Evolutionary conservation across 176 grass and related monocot genomes (phyloP), one percentile per base, ranked within the genome.

Genomic region (Juncus effusus): DNA sequence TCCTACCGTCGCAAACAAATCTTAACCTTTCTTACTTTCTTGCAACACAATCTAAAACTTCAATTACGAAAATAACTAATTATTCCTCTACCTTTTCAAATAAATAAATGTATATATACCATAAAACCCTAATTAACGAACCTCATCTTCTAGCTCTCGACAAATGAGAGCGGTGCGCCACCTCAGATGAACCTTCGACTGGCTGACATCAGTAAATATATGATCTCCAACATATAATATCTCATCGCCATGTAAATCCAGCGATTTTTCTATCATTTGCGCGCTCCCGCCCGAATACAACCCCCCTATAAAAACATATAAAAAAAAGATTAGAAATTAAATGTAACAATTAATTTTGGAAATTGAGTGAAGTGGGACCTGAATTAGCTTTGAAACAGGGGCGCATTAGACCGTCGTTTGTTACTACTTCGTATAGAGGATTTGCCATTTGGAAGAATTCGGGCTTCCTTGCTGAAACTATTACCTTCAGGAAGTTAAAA

Each of bases 151-250:
- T 66, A 96, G 77, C 88, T 96, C 87, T 72, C 92, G 72, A 56
- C 87, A 96, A 49, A 96, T 86, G 63, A 96, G 76, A 71, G 92
- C 87, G 73, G 92, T 91, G 42, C 92, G 83, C 92, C 92, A 96
- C 79, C 92, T 83, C 76, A 91, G 81, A 87, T 96, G 87, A 83
- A 96, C 87, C 78, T 96, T 96, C 67, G 92, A 91, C 74, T 96
- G 92, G 82, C 92, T 96, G 67, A 96, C 87, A 72, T 96, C 87
- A 60, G 92, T 96, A 72, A 77, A 96, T 76, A 96, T 96, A 86
- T 96, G 92, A 35, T 96, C 87, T 35, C 92, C 87, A 54, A 96
- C 92, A 86, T 96, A 96, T 79, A 96, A 86, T 76, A 96, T 91
- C 63, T 91, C 92, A 79, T 91, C 92, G 55, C 92, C 92, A 63